Evolutionary conservation across 192 early-diverging fungal species (phyloP).

Genomic region (Coemansia sp.): DNA sequence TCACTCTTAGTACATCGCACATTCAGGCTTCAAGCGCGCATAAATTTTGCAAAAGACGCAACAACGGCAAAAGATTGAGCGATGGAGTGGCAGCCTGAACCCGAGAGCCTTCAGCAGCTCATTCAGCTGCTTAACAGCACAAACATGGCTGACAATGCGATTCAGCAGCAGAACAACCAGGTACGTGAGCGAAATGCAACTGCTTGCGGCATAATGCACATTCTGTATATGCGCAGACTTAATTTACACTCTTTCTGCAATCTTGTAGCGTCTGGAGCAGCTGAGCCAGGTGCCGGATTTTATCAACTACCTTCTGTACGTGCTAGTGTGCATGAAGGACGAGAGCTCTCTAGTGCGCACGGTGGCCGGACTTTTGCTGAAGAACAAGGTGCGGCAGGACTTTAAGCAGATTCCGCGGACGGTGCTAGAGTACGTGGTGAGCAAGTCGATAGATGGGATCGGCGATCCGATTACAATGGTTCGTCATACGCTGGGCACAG

Average conservation of each 20-base stretch:
- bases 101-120: conserved; percentile 74
- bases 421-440: conserved; percentile 71
- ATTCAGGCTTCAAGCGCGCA: too few species aligned
- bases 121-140: conserved; percentile 74
- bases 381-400: conserved; percentile 70
- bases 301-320: conserved; percentile 86
- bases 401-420: conserved; percentile 55
- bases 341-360: conserved; percentile 68
- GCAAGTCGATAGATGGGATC: conserved; percentile 59
- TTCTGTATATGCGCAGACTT: background rate
- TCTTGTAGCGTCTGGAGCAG: conserved; percentile 66
- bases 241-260: too few species aligned
- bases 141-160: conserved; percentile 65
- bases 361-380: conserved; percentile 81
- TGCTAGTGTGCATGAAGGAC: conserved; percentile 73
- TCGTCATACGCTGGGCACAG: conserved; percentile 78
- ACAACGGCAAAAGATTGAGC: background rate
- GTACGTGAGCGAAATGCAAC: conserved; percentile 54
- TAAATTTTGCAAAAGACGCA: background rate
- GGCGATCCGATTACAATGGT: conserved; percentile 72
- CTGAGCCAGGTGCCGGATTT: conserved; percentile 83
- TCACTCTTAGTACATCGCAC: background rate
- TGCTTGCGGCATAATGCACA: background rate
- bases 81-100: conserved; percentile 76
- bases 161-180: conserved; percentile 73